phyloP scores from a whole-genome alignment of 441 rosid genomes.

The Gossypium lobatum region DNA sequence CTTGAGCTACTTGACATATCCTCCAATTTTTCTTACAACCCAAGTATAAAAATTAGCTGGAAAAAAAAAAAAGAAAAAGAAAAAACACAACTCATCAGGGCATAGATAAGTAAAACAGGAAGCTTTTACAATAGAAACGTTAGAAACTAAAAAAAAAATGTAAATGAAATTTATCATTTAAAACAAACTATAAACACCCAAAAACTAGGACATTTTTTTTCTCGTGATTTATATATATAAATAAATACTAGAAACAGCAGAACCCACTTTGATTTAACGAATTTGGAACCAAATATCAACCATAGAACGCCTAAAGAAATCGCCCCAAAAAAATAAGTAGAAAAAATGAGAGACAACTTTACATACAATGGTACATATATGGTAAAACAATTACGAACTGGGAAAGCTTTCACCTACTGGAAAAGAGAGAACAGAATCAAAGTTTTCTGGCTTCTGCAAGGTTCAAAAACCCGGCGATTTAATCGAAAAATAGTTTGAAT shows the following conservation, averaged over 20 bases:
- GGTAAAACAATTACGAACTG: not conserved
- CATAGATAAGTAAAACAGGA: not conserved
- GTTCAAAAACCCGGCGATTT: not conserved
- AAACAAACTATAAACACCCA: conserved; percentile 6
- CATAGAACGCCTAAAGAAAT: not conserved
- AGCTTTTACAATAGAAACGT: not conserved
- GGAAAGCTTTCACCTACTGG: conserved; percentile 5
- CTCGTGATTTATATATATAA: not conserved
- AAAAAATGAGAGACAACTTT: not conserved
- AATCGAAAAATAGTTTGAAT: not conserved
- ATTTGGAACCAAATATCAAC: not conserved
- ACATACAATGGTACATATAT: not conserved
- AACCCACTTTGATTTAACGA: not conserved
- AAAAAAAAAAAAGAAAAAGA: not conserved
- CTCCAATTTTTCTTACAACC: not conserved
- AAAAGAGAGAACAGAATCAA: not conserved
- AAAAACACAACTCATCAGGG: not conserved
- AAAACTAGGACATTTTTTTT: not conserved
- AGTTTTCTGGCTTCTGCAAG: not conserved
- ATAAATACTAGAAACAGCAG: not conserved
- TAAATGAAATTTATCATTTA: not conserved
- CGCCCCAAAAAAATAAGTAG: not conserved
- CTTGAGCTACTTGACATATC: conserved; percentile 48
- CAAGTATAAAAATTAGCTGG: not conserved
- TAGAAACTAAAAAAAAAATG: not conserved